A percentile compares a stretch with the other conserved stretches of the same genome.
These are phyloP conservation scores for Lactifluus piperatus DNA, from an alignment of 768 basidiomycete species.

Conservation along the genomic window DNA sequence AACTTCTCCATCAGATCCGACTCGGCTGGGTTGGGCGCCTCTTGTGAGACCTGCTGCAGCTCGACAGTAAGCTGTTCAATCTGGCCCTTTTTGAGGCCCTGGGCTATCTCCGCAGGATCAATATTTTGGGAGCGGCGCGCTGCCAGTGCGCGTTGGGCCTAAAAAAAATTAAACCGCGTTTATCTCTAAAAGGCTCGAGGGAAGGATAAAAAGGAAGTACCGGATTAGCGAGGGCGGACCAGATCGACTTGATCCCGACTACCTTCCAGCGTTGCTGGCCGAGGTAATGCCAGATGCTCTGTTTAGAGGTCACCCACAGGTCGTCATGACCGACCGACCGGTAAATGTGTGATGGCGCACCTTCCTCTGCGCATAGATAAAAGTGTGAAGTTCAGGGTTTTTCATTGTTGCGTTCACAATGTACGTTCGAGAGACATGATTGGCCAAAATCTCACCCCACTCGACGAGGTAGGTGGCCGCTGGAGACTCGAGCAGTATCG, in stretches of 20 bases:
- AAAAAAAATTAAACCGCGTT: background rate
- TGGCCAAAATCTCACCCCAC: slow-evolving; percentile 37
- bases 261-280: slow-evolving; percentile 14
- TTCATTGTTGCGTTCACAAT: slow-evolving; percentile 24
- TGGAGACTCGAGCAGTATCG: slow-evolving; percentile 43
- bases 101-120: slow-evolving; percentile 29
- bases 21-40: background rate
- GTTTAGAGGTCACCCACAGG: background rate
- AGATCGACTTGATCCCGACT: slow-evolving; percentile 5
- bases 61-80: slow-evolving; percentile 35
- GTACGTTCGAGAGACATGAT: slow-evolving; percentile 29
- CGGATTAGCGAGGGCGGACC: slow-evolving; percentile 22
- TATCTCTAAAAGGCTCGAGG: background rate
- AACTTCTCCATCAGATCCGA: background rate
- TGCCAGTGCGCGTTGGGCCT: slow-evolving; percentile 17
- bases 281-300: slow-evolving; percentile 18
- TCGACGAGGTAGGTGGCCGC: slow-evolving; percentile 39
- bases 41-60: slow-evolving; percentile 4
- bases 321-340: background rate
- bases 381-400: slow-evolving; percentile 38
- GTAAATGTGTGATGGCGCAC: slow-evolving; percentile 24
- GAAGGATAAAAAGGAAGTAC: background rate
- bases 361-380: slow-evolving; percentile 39
- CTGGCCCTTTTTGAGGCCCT: slow-evolving; percentile 32
- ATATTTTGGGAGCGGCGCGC: slow-evolving; percentile 28